Conservation (phyloP, 2,329 filamentous ascomycete species). For the Zymoseptoria crescenta region DNA sequence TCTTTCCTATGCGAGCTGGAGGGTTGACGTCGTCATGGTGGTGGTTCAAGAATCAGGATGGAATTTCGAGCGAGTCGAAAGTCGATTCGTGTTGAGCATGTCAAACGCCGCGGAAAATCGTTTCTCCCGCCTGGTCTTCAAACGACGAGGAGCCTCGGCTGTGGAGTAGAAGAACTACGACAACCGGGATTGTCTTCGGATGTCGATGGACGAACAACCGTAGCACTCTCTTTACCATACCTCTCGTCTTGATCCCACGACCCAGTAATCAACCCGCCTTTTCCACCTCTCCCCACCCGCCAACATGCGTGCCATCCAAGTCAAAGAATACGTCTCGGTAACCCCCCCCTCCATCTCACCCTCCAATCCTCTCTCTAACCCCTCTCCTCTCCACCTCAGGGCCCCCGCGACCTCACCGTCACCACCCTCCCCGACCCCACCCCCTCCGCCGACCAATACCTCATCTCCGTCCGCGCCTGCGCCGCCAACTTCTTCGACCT, state of each 20-base stretch:
- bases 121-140: no score
- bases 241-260: neutral
- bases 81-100: neutral
- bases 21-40: no score
- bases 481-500: conserved; percentile 98
- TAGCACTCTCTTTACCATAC: neutral
- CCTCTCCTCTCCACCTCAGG: conserved; percentile 40
- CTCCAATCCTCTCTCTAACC: neutral
- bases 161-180: no score
- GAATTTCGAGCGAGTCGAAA: no score
- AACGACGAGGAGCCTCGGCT: neutral
- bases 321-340: conserved; percentile 23
- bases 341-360: neutral
- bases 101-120: neutral
- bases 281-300: neutral
- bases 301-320: conserved; percentile 57
- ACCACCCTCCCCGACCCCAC: conserved; percentile 65
- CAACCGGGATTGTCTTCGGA: neutral
- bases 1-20: no score
- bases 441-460: conserved; percentile 66
- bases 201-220: neutral
- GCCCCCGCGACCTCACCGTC: conserved; percentile 70
- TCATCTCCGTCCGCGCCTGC: conserved; percentile 76
- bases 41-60: no score
- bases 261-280: neutral